These are phyloP conservation scores for Plasmodium coatneyi DNA, from an alignment of 169 alveolate genomes.

Conservation along the genomic window DNA sequence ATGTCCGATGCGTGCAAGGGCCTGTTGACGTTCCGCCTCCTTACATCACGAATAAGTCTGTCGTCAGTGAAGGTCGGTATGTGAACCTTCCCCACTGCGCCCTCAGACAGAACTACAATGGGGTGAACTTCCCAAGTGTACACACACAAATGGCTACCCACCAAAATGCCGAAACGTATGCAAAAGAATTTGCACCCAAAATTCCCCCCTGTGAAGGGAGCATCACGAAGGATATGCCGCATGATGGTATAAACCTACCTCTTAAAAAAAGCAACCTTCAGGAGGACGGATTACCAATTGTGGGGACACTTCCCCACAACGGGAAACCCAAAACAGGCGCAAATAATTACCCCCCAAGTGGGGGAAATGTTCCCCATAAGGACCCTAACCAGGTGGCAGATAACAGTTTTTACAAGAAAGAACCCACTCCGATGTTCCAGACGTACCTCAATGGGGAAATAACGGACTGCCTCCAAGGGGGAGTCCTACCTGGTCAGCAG, in stretches of 20 bases:
- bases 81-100: not conserved
- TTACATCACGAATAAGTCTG: not conserved
- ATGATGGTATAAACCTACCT: not conserved
- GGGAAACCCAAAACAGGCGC: not conserved
- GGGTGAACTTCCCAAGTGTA: not conserved
- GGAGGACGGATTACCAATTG: not conserved
- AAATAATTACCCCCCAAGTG: not conserved
- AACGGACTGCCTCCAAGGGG: not conserved
- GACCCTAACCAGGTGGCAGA: not conserved
- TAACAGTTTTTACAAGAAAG: not conserved
- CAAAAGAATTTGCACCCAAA: not conserved
- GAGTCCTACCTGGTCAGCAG: not conserved
- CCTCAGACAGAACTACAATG: not conserved
- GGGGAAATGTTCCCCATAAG: not conserved
- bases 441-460: not conserved
- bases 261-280: not conserved
- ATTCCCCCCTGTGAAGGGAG: not conserved
- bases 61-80: not conserved
- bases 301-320: not conserved
- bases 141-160: not conserved
- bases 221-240: not conserved
- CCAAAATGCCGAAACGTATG: not conserved
- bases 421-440: not conserved
- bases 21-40: not conserved
- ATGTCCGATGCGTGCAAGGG: not conserved